These are phyloP conservation scores for Cyphellophora attinorum DNA, from an alignment of 2,329 filamentous ascomycete species.

Conservation along the genomic window DNA sequence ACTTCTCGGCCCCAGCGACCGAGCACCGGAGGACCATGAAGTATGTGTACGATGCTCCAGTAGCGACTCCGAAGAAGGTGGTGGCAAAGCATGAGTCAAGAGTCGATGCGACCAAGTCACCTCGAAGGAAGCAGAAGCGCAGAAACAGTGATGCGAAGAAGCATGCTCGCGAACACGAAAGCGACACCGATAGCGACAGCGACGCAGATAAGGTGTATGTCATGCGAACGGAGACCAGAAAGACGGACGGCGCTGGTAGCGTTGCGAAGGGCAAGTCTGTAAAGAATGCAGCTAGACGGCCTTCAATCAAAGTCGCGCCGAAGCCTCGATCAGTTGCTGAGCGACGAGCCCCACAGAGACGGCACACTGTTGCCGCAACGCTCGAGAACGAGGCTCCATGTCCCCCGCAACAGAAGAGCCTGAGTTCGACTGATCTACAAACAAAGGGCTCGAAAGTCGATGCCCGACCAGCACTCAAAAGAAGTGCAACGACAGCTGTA, in stretches of 20 bases:
- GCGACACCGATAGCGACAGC: background rate
- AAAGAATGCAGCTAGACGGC: no score
- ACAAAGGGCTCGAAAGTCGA: no score
- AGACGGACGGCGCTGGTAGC: background rate
- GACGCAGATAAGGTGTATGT: background rate
- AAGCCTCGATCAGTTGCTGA: no score
- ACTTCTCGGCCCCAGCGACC: slow-evolving; percentile 12
- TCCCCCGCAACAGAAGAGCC: no score
- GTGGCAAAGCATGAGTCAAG: slow-evolving; percentile 5
- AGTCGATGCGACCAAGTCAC: slow-evolving; percentile 1
- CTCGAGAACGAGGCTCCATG: no score
- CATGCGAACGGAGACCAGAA: background rate
- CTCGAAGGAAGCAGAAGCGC: background rate
- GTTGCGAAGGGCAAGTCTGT: no score
- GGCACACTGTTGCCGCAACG: no score
- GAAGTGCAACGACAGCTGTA: slow-evolving; percentile 9
- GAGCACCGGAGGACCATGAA: slow-evolving; percentile 16
- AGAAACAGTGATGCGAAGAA: background rate
- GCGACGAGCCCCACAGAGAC: no score
- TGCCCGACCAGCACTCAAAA: slow-evolving; percentile 8
- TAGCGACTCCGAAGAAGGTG: slow-evolving; percentile 3
- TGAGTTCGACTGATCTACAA: no score
- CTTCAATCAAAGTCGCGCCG: slow-evolving; percentile 1
- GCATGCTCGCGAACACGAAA: background rate
- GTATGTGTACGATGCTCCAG: slow-evolving; percentile 14